A percentile compares a stretch with the other conserved stretches of the same genome.
phyloP scores from a whole-genome alignment of 805 yeast genomes.

The Saturnispora hagleri region DNA sequence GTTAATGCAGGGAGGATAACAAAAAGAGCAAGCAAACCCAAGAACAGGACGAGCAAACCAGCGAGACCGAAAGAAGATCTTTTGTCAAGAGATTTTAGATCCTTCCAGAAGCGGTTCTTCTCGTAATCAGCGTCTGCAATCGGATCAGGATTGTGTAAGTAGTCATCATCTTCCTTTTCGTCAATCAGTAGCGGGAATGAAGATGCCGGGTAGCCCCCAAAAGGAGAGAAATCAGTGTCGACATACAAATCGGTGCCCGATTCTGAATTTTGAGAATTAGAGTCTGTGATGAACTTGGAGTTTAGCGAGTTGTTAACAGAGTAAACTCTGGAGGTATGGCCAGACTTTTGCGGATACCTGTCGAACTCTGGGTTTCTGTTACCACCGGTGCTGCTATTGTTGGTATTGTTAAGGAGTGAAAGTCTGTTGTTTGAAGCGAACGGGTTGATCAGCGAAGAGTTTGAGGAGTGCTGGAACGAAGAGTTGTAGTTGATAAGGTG shows the following conservation, averaged over 20 bases:
- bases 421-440: slow-evolving; percentile 23
- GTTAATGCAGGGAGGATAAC: slow-evolving; percentile 78
- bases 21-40: slow-evolving; percentile 62
- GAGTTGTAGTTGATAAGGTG: slow-evolving; percentile 17
- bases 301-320: slow-evolving; percentile 41
- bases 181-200: slow-evolving; percentile 86
- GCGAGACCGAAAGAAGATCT: slow-evolving; percentile 51
- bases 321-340: slow-evolving; percentile 40
- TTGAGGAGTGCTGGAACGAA: slow-evolving; percentile 23
- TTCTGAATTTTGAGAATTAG: slow-evolving; percentile 17
- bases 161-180: slow-evolving; percentile 93
- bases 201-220: slow-evolving; percentile 94
- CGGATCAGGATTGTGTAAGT: slow-evolving; percentile 93
- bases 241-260: slow-evolving; percentile 31
- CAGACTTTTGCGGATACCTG: slow-evolving; percentile 52
- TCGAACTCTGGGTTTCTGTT: slow-evolving; percentile 44
- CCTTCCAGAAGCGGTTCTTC: slow-evolving; percentile 54
- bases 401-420: slow-evolving; percentile 1
- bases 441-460: slow-evolving; percentile 22
- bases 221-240: slow-evolving; percentile 72
- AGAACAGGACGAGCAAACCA: slow-evolving; percentile 48
- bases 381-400: not conserved
- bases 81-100: slow-evolving; percentile 57
- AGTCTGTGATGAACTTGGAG: slow-evolving; percentile 21
- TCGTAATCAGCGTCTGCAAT: slow-evolving; percentile 83